Base-by-base conservation (phyloP, 2,329 filamentous ascomycete species). In the Colletotrichum phormii region DNA sequence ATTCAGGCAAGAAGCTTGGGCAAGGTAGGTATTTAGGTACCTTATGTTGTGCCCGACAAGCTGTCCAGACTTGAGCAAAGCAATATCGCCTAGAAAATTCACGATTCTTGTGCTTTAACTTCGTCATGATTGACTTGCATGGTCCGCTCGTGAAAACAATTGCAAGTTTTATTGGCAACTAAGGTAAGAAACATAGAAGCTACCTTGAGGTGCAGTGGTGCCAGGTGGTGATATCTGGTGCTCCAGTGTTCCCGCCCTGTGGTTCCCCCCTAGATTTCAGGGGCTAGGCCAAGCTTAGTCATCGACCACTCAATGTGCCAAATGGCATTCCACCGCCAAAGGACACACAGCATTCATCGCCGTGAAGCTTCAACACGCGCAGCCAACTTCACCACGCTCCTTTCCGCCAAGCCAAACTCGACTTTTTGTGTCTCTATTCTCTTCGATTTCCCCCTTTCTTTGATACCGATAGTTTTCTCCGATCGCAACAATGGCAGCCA, bases 401-500 rank as follows among this genome's bases (percentile, higher is more conserved):
- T 80, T 80, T 75, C 66, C 46, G 31, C 51, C 57, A 33, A 42
- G 29, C 22, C 42, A 26, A 35, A 18, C 18, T 18, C 26, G 37
- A 24, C 42, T 26, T 59, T 33, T 60, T 42, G 29, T 67, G 29
- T 4, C 57, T 53, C 49, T 18, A 33, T 54, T 22, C 26, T 59
- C 42, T 54, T 22, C 15, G 4, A 18, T 22, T 1, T 29, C 9
- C 3, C 9, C 22, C 35, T 42, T 58, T 26, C 37, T 55, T 42
- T 8, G 15, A 64, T 71, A 78, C 77, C 85, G 77, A 79, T 77
- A 69, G 73, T 78, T 49, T 74, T 79, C 64, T 83, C 83, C 78
- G 88, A 35, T 18, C 24, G 22, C 35, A 35, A 33, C 29, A 46
- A 73, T 71, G 71, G 68, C 67, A 5, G 55, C 55, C n/a, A 80